Evolutionary conservation across 2,329 filamentous ascomycete species (phyloP).

Genomic region (Herpotrichia juniperi): DNA sequence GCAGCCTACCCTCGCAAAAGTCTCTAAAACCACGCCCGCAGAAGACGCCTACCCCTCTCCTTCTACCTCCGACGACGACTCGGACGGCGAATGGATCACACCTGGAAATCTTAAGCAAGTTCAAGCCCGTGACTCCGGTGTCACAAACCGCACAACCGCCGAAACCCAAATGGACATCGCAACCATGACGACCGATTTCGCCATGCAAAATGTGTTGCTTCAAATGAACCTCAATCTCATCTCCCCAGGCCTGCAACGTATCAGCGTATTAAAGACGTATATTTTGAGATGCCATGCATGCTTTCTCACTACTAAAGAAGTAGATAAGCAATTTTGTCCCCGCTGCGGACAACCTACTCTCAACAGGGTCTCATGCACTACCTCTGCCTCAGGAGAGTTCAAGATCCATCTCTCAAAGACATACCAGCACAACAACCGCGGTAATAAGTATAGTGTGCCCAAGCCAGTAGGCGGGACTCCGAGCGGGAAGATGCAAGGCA

Average conservation of each 20-base stretch:
- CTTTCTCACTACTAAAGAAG: conserved; percentile 83
- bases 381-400: conserved; percentile 80
- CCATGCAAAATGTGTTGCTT: conserved; percentile 95
- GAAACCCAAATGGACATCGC: conserved; percentile 79
- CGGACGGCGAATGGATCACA: conserved; percentile 85
- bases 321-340: conserved; percentile 89
- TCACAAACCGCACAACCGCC: conserved; percentile 51
- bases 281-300: conserved; percentile 82
- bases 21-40: neutral
- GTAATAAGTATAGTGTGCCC: conserved; percentile 90
- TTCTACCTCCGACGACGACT: conserved; percentile 44
- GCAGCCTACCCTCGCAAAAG: too few species aligned
- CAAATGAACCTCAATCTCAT: conserved; percentile 94
- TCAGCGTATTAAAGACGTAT: conserved; percentile 85
- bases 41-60: neutral
- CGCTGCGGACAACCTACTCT: conserved; percentile 88
- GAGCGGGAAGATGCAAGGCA: conserved; percentile 72
- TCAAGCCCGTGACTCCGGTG: conserved; percentile 68
- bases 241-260: conserved; percentile 77
- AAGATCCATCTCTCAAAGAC: conserved; percentile 88
- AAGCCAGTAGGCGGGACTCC: conserved; percentile 84
- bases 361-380: conserved; percentile 83
- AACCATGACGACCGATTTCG: conserved; percentile 93
- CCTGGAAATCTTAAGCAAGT: conserved; percentile 88
- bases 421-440: conserved; percentile 94